Base-by-base conservation (phyloP, 2,329 filamentous ascomycete species). In the Cladophialophora yegresii region DNA sequence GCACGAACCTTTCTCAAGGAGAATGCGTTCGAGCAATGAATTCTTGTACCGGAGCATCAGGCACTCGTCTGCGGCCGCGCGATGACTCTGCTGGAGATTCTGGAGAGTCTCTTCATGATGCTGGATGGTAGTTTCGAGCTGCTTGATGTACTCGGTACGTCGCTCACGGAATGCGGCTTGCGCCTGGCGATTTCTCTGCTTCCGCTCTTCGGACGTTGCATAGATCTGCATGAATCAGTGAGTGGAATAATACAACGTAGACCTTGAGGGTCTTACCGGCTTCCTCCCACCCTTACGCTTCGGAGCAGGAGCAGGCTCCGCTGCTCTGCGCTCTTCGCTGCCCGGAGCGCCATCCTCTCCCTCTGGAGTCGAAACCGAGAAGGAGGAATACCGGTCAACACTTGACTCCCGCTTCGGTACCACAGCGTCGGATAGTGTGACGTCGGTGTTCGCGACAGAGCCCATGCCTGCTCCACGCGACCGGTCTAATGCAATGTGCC, bases 41-140 rank as follows among this genome's bases (percentile, higher is more conserved):
- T 98, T 99, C 82, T 98, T 98, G 79, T 98, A 99, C 64, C 95
- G 89, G 72, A 99, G 84, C 95, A 99, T 98, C 74, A 98, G 80
- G 76, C 95, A 98, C 79, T 98, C 95, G 77, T 98, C 95, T 63
- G 93, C 92, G 63, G 95, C 95, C 73, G 87, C 93, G 72, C 95
- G 91, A 75, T 98, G 95, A 70, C 92, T 96, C 74, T 93, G 90
- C 79, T 98, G 95, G 65, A 99, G 84, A 73, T 88, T 96, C 72
- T 96, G 91, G 62, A 98, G 83, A 72, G 92, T 93, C 73, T 96
- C 92, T 79, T 99, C 95, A 83, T 98, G 93, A 72, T 95, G 91
- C 74, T 95, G 93, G 78, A 99, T 98, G 62, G 93, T 96, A 72
- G 93, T 92, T 80, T 99, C 95, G 28, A 99, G 85, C 78, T 99